Evolutionary conservation across 202 grass and related monocot genomes (phyloP).

Genomic region (Hordeum pubiflorum): DNA sequence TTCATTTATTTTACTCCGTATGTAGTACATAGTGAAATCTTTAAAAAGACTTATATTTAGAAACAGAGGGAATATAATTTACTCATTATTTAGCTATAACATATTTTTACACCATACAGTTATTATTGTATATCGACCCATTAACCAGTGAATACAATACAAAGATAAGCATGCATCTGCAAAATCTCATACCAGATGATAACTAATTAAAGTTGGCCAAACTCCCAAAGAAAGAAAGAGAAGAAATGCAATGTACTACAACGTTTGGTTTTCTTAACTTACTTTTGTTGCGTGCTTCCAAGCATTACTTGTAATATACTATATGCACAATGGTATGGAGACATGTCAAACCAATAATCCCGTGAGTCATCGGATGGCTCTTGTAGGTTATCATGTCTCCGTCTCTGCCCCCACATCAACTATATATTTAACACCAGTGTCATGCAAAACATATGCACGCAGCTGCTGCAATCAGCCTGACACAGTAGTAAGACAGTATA

Average conservation of each 20-base stretch:
- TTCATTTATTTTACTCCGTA: no score
- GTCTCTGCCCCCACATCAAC: conserved; percentile 1
- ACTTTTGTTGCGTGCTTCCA: neutral
- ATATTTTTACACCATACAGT: neutral
- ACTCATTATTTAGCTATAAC: neutral
- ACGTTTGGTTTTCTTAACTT: neutral
- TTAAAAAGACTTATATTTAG: no score
- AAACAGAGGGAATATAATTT: neutral
- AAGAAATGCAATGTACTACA: neutral
- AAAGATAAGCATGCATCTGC: neutral
- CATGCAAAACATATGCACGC: conserved; percentile 21
- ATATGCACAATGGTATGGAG: neutral
- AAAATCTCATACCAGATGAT: neutral
- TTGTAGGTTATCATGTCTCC: conserved; percentile 14
- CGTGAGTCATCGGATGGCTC: neutral
- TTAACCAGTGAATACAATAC: neutral
- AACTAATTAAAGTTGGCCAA: neutral
- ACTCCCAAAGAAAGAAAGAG: neutral
- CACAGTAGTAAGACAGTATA: conserved; percentile 12
- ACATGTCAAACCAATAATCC: neutral
- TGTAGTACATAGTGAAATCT: no score
- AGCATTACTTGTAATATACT: no score
- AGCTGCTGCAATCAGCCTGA: neutral
- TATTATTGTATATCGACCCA: neutral
- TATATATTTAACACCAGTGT: neutral